Evolutionary conservation across 1,284 basidiomycete genomes (phyloP), one percentile per base, ranked within the genome.

Genomic region (Leccinum variabile): DNA sequence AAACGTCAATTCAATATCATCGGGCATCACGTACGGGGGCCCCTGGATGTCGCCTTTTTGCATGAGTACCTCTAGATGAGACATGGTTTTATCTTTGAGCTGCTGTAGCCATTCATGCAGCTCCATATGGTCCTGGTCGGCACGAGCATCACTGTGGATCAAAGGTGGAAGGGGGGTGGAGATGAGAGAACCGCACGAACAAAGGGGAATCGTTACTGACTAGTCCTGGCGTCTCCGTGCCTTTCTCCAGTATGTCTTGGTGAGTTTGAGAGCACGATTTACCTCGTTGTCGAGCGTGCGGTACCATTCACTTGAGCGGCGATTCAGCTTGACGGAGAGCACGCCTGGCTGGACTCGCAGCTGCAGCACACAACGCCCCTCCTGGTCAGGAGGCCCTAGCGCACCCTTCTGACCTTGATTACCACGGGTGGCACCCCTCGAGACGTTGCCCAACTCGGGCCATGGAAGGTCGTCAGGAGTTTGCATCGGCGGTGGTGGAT

Each of bases 91-190:
- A 76, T 91, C 89, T 74, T 91, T 91, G 67, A 91, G 79, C 74
- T 91, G 89, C 70, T 91, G 89, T 1, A 91, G 78, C 89, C 89
- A 91, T 72, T 91, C 89, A 69, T 91, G 90, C 28, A 91, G 77
- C 71, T 91, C 89, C 90, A 91, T 91, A 69, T 91, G 89, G 71
- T 91, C 90, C 73, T 91, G 90, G 78, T 91, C 89, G 1, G 89
- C 90, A 58, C 87, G 84, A 57, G 88, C 84, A 70, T 91, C 89
- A 77, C 73, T 74, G 59, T 59, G 7, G 7, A 54, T 52, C 37
- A 14, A 61, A 59, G n/a, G 37, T 14, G 14, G 6, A 37, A 16
- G 39, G 7, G 37, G 16, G 14, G 37, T 8, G 18, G 11, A 44
- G 41, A 44, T 44, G n/a, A 18, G 54, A 30, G 57, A 52, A 53